These are phyloP conservation scores for Populus pruinosa DNA, from an alignment of 345 rosid species.

Conservation along the genomic window DNA sequence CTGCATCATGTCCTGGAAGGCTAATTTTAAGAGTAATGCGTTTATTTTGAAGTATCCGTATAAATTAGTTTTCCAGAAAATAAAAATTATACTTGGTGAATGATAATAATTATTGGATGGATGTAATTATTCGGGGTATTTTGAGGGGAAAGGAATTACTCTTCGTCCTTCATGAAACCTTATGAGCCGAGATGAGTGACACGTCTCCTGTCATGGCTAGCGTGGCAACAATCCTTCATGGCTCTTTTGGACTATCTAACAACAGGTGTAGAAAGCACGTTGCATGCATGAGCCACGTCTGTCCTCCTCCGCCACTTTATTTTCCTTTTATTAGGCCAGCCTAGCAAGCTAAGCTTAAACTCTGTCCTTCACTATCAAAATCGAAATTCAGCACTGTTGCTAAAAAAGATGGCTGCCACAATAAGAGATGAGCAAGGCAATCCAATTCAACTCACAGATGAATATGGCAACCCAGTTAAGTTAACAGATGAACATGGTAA, in stretches of 20 bases:
- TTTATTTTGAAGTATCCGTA: no score
- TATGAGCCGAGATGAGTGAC: background rate
- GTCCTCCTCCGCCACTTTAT: background rate
- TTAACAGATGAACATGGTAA: slow-evolving; percentile 26
- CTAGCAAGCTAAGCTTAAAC: background rate
- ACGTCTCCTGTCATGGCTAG: background rate
- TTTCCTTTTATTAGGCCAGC: background rate
- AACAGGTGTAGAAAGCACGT: background rate
- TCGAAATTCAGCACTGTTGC: background rate
- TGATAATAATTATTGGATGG: no score
- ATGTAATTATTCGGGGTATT: no score
- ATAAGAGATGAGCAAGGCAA: slow-evolving; percentile 58
- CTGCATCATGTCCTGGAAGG: no score
- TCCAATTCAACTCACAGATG: slow-evolving; percentile 47
- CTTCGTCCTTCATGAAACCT: background rate
- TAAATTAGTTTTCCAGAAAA: no score
- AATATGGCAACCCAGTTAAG: slow-evolving; percentile 47
- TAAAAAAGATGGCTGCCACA: slow-evolving; percentile 31
- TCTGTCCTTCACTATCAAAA: background rate
- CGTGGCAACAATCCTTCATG: background rate
- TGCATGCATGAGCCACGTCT: background rate
- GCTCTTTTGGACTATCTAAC: no score
- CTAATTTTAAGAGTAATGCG: no score
- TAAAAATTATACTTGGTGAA: no score
- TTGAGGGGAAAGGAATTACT: no score